Percentiles rank a stretch among this genome's conserved stretches.
phyloP scores from a whole-genome alignment of 2,329 filamentous ascomycete species.

The Penicillium sp. region DNA sequence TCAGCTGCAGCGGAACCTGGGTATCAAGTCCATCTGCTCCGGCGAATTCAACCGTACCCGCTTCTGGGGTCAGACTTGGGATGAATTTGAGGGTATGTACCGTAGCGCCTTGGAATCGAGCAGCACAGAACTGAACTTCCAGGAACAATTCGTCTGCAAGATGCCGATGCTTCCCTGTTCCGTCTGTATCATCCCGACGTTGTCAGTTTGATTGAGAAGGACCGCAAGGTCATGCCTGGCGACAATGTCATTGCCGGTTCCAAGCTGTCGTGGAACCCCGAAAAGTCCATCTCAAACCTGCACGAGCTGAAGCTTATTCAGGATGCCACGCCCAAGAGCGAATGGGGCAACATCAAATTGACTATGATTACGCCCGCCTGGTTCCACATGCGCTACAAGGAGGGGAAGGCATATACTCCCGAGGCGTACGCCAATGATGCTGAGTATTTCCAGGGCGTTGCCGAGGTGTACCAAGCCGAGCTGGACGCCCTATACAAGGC shows the following conservation, averaged over 20 bases:
- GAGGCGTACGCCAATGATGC: slow-evolving; percentile 53
- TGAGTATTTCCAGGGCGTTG: slow-evolving; percentile 61
- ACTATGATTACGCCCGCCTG: slow-evolving; percentile 63
- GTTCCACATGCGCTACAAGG: slow-evolving; percentile 61
- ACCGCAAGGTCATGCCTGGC: slow-evolving; percentile 26
- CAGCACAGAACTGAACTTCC: slow-evolving; percentile 50
- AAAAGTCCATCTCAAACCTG: slow-evolving; percentile 18
- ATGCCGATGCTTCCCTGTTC: slow-evolving; percentile 27
- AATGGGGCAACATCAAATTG: slow-evolving; percentile 62
- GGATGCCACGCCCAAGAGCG: slow-evolving; percentile 49
- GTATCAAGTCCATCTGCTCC: slow-evolving; percentile 19
- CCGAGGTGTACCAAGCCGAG: slow-evolving; percentile 59
- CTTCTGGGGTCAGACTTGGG: slow-evolving; percentile 24
- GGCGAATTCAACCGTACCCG: slow-evolving; percentile 23
- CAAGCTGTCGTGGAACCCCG: slow-evolving; percentile 20
- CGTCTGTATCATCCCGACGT: slow-evolving; percentile 26
- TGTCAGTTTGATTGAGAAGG: slow-evolving; percentile 25
- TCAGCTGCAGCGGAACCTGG: slow-evolving; percentile 20
- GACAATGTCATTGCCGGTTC: slow-evolving; percentile 25
- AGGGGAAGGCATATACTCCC: slow-evolving; percentile 52
- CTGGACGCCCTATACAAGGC: slow-evolving; percentile 57
- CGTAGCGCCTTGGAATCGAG: background rate
- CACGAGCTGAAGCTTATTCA: slow-evolving; percentile 22
- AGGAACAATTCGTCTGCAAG: slow-evolving; percentile 25
- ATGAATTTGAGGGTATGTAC: slow-evolving; percentile 21